These are phyloP conservation scores for Globisporangium sylvaticum DNA, from an alignment of 352 stramenopile species.

Conservation along the genomic window DNA sequence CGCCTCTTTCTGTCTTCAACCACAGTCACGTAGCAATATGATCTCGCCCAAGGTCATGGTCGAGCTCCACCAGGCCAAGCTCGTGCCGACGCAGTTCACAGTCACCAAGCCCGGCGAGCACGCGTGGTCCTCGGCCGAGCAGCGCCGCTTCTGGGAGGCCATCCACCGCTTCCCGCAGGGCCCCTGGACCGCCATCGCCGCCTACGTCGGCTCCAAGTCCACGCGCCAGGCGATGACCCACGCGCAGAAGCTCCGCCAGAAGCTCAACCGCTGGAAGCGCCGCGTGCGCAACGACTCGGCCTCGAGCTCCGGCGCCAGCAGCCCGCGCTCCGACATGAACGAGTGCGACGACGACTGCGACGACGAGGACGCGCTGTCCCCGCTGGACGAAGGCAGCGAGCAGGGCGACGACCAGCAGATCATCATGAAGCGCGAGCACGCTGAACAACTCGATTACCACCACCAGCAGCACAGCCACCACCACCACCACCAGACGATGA, in stretches of 20 bases:
- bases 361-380: not conserved
- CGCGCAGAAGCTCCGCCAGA: constrained; percentile 65
- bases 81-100: constrained; percentile 54
- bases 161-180: constrained; percentile 58
- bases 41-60: constrained; percentile 60
- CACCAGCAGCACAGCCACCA: not conserved
- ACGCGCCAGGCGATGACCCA: constrained; percentile 68
- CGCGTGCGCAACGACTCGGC: constrained; percentile 26
- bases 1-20: not conserved
- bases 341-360: not conserved
- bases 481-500: no score
- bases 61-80: constrained; percentile 50
- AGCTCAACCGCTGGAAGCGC: constrained; percentile 53
- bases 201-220: constrained; percentile 55
- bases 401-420: not conserved
- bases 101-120: constrained; percentile 49
- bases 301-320: constrained; percentile 6
- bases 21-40: constrained; percentile 17
- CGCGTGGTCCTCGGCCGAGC: constrained; percentile 42
- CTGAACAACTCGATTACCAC: not conserved
- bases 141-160: constrained; percentile 53
- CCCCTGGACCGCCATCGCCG: constrained; percentile 57
- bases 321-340: constrained; percentile 12
- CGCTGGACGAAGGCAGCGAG: not conserved
- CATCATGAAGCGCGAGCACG: not conserved